A percentile compares a stretch with the other conserved stretches of the same genome.
Evolutionary conservation across 1,284 basidiomycete species (phyloP).

Genomic region (Gomphus sp.): DNA sequence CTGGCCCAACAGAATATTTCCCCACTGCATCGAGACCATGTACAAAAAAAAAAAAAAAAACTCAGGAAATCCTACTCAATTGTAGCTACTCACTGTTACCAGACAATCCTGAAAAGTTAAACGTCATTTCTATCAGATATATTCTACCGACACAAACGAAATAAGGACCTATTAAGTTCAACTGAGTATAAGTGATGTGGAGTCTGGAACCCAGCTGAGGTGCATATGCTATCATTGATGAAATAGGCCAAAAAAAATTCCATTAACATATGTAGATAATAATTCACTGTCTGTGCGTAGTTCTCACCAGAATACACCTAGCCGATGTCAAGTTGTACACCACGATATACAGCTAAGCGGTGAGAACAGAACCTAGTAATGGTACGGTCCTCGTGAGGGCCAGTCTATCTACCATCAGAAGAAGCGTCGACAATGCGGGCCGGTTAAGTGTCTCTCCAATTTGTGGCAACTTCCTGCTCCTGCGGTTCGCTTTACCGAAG

Average conservation of each 20-base stretch:
- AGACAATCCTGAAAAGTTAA: constrained; percentile 27
- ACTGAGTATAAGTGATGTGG: constrained; percentile 62
- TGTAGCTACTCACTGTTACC: constrained; percentile 48
- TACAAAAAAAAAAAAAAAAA: neutral
- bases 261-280: neutral
- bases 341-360: constrained; percentile 38
- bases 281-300: neutral
- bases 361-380: constrained; percentile 45
- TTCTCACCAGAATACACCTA: constrained; percentile 43
- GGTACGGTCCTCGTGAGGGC: constrained; percentile 19
- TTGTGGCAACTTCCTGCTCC: too few species aligned
- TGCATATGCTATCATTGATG: constrained; percentile 49
- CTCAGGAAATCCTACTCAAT: constrained; percentile 11
- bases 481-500: too few species aligned
- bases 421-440: too few species aligned
- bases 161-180: constrained; percentile 56
- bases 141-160: neutral
- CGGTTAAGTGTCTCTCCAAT: too few species aligned
- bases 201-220: constrained; percentile 69
- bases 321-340: neutral
- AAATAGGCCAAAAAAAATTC: neutral
- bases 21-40: constrained; percentile 35
- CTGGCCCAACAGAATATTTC: constrained; percentile 48
- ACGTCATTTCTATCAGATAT: neutral
- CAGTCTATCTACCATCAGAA: neutral